Evolutionary conservation across 768 basidiomycete species (phyloP).

Genomic region (Tulasnella calospora): DNA sequence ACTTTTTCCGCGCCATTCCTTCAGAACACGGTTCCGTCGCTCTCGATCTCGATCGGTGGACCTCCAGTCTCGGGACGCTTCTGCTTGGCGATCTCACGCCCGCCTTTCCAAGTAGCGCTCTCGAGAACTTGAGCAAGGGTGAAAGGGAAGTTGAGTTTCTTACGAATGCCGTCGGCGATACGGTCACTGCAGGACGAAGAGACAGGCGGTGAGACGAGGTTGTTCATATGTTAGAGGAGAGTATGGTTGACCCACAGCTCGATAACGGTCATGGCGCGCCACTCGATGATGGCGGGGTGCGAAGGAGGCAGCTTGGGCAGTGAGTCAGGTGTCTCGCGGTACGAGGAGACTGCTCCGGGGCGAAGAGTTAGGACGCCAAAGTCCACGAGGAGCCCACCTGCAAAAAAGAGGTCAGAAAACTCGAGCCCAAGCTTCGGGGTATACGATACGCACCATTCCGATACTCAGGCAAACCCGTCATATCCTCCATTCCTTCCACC

Average conservation of each 20-base stretch:
- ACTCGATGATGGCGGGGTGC: constrained; percentile 90
- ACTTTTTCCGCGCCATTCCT: neutral
- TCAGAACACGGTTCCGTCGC: constrained; percentile 78
- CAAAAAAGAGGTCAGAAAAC: neutral
- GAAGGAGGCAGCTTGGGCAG: constrained; percentile 66
- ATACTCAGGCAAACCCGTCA: constrained; percentile 94
- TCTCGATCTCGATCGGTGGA: constrained; percentile 80
- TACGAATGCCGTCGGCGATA: constrained; percentile 64
- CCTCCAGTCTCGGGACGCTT: constrained; percentile 70
- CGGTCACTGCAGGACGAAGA: constrained; percentile 57
- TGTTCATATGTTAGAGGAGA: constrained; percentile 9
- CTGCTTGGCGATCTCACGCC: constrained; percentile 81
- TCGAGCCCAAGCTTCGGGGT: neutral
- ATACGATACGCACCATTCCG: constrained; percentile 62
- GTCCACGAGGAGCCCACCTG: constrained; percentile 85
- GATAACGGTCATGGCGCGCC: constrained; percentile 94
- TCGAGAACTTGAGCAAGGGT: constrained; percentile 85
- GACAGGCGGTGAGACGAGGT: neutral
- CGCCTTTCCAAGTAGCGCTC: constrained; percentile 95
- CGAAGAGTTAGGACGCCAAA: constrained; percentile 71
- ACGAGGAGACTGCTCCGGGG: constrained; percentile 43
- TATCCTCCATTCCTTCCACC: constrained; percentile 72
- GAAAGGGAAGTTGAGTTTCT: constrained; percentile 51
- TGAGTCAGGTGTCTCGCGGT: constrained; percentile 45
- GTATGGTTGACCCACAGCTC: constrained; percentile 58